Base-by-base conservation (phyloP, 2,329 filamentous ascomycete genomes). In the Huntiella omanensis region DNA sequence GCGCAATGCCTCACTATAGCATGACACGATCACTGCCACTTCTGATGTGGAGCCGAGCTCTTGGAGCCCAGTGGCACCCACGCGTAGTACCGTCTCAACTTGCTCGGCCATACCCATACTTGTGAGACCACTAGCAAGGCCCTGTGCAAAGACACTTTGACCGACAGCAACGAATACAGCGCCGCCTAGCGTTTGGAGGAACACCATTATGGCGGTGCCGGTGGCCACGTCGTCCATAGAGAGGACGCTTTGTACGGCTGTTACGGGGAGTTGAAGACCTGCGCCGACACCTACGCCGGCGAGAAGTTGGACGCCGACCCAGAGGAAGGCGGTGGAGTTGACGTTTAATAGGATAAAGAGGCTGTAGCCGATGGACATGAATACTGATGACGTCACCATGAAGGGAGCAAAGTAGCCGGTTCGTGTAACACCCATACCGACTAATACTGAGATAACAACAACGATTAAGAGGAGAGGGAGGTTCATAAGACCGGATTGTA, bases 161-260 rank as follows among this genome's bases (percentile, higher is more conserved):
- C 60, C 70, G 17, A 71, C 61, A 3, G 64, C 64, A 22, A 75
- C 62, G 50, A 73, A 73, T 1, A 75, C 54, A 4, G 64, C 58
- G 4, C 64, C 63, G 19, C 62, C 64, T 0, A 69, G 54, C 0
- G 60, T 61, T 52, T 67, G 64, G 12, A 55, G 47, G 50, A 72
- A 70, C 36, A 71, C 60, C 33, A 68, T 60, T n/a, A 62, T 56
- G 1, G 67, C 63, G 8, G 63, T 65, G 2, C 64, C 67, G 4
- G 62, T 64, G 2, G 66, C 61, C n/a, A 70, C 62, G 40, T 70
- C 65, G 1, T 56, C 55, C 19, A 58, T 52, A 4, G 54, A 54
- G 3, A 70, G 56, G 1, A 68, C 64, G 0, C 64, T 63, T 52
- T 70, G 66, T 0, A 62, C 64, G 3, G 64, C 65, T 32, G 69